Percentiles rank a stretch among this genome's conserved stretches.
phyloP scores from a whole-genome alignment of 805 yeast species.

The Scheffersomyces stipitis region DNA sequence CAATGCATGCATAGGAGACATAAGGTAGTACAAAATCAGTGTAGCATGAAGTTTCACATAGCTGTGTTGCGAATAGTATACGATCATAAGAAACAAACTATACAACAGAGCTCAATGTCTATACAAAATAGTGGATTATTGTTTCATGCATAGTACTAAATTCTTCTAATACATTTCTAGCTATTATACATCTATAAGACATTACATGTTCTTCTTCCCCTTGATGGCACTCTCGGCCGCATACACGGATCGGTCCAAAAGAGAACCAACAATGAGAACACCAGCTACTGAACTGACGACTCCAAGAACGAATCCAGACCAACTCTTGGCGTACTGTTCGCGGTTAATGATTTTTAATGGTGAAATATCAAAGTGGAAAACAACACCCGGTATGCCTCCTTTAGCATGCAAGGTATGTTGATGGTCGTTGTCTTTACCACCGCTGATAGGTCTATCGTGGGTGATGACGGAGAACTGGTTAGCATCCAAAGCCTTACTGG shows the following conservation, averaged over 20 bases:
- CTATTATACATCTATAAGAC: neutral
- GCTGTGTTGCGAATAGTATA: no score
- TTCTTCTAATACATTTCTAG: no score
- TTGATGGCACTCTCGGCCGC: constrained; percentile 79
- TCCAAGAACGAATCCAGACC: constrained; percentile 80
- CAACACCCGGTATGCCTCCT: constrained; percentile 92
- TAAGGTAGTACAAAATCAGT: no score
- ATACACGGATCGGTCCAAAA: constrained; percentile 83
- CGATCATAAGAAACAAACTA: no score
- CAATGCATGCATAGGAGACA: no score
- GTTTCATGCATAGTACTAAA: no score
- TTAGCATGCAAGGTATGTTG: constrained; percentile 76
- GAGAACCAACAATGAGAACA: constrained; percentile 86
- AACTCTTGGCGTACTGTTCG: constrained; percentile 70
- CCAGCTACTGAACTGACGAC: constrained; percentile 92
- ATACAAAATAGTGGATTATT: no score
- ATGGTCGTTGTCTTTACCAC: constrained; percentile 91
- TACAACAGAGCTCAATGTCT: no score
- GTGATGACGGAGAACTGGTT: constrained; percentile 87
- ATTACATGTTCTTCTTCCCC: constrained; percentile 57
- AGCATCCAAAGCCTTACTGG: constrained; percentile 56
- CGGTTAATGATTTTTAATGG: constrained; percentile 88
- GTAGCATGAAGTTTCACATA: no score
- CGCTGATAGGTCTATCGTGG: constrained; percentile 81
- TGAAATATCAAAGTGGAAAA: constrained; percentile 85